Conservation (phyloP, 345 rosid species). For the Hibiscus tridactylites region DNA sequence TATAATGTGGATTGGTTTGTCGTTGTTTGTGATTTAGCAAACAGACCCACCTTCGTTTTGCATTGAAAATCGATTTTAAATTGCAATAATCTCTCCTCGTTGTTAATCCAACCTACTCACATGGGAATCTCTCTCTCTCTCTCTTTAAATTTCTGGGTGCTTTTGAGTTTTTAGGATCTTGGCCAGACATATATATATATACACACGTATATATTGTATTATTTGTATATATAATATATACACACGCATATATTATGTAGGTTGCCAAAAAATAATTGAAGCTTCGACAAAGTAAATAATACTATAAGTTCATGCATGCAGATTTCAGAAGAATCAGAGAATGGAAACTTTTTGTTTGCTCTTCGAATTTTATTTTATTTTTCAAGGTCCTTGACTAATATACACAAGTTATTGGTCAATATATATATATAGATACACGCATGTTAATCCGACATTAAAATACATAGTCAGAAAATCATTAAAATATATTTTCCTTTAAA, state of each 20-base stretch:
- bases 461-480: too few species aligned
- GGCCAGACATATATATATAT: not conserved
- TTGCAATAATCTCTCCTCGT: not conserved
- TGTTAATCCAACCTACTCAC: conserved; percentile 10
- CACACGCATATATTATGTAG: not conserved
- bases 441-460: too few species aligned
- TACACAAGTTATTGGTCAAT: too few species aligned
- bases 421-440: too few species aligned
- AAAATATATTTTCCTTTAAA: too few species aligned
- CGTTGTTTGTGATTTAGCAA: not conserved
- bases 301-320: not conserved
- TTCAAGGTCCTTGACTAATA: not conserved
- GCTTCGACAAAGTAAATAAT: not conserved
- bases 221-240: too few species aligned
- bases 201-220: too few species aligned
- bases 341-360: not conserved
- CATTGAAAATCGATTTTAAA: not conserved
- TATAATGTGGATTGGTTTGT: not conserved
- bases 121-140: not conserved
- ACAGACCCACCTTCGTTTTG: conserved; percentile 2
- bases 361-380: not conserved
- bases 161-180: not conserved
- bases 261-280: not conserved
- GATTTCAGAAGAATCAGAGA: not conserved
- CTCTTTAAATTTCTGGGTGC: not conserved